Evolutionary conservation across 768 basidiomycete species (phyloP), one percentile per base, ranked within the genome.

Genomic region (Pilatotrama ljubarskyi): DNA sequence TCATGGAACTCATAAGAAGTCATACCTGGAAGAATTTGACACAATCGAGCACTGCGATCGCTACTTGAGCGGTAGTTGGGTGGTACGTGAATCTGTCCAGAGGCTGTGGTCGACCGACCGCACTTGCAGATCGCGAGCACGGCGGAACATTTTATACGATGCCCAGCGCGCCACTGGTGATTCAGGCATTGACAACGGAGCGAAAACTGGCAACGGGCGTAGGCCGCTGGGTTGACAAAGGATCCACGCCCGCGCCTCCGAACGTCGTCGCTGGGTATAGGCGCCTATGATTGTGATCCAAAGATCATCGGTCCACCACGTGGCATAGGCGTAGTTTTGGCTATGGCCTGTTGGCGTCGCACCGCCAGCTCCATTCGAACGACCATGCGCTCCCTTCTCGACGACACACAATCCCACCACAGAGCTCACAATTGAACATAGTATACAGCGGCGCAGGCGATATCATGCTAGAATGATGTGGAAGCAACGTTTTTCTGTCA

Each of bases 211-310:
- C 10, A 40, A 51, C 50, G 40, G 38, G 24, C 17, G 50, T 25
- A 51, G 36, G 51, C 51, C 51, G 51, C 51, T 51, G 51, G 51
- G 51, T 51, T 51, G 38, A 51, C 51, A 51, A 41, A 51, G 51
- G 51, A 51, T 24, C 32, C 22, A 35, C 51, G 51, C 51, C 51
- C 51, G 51, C 38, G 36, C 18, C 14, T n/a, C 49, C 35, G 49
- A 26, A 51, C 15, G 37, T 32, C 48, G n/a, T n/a, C 13, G 37
- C 14, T 26, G 4, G 25, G 35, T n/a, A n/a, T n/a, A 51, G 37
- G 17, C 51, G 51, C 37, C 38, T 25, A 41, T 18, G 51, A 25
- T 22, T 40, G 51, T 51, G 51, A 51, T 51, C 51, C n/a, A 32
- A n/a, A 40, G 36, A 51, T 51, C 51, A 40, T 20, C 15, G 38